Evolutionary conservation across 202 grass and related monocot genomes (phyloP).

Genomic region (Eragrostis tef): DNA sequence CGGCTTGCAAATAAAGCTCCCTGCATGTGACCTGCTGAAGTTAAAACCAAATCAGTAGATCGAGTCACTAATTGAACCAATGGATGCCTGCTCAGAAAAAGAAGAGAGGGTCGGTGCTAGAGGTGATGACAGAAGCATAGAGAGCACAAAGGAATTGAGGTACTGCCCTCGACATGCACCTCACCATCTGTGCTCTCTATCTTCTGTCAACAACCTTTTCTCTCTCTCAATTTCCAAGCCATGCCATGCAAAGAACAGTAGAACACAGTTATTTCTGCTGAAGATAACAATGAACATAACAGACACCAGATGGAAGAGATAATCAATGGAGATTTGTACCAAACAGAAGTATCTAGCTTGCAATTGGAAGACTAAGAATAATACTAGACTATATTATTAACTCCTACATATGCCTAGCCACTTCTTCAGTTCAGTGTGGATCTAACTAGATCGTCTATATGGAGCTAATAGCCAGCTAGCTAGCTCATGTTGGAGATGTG

Average conservation of each 20-base stretch:
- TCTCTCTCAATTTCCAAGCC: background rate
- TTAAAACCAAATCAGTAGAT: background rate
- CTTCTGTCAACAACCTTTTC: conserved; percentile 66
- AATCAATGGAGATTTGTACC: too few species aligned
- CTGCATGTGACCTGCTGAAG: too few species aligned
- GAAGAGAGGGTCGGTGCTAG: background rate
- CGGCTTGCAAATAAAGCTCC: too few species aligned
- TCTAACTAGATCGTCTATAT: background rate
- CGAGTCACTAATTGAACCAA: background rate
- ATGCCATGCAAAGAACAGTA: background rate
- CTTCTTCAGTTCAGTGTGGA: too few species aligned
- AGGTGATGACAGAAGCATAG: conserved; percentile 74
- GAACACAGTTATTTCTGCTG: too few species aligned
- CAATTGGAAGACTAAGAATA: too few species aligned
- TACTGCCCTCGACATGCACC: conserved; percentile 37
- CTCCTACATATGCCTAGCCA: too few species aligned
- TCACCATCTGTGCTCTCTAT: conserved; percentile 73
- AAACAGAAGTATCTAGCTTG: too few species aligned
- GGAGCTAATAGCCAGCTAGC: too few species aligned
- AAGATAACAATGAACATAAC: too few species aligned
- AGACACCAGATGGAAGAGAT: too few species aligned
- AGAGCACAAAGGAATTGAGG: conserved; percentile 65
- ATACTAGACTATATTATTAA: too few species aligned
- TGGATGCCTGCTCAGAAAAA: background rate
- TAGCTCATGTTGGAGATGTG: background rate